Base-by-base conservation (phyloP, 75 land plant genomes). In the Pinus albicaulis region DNA sequence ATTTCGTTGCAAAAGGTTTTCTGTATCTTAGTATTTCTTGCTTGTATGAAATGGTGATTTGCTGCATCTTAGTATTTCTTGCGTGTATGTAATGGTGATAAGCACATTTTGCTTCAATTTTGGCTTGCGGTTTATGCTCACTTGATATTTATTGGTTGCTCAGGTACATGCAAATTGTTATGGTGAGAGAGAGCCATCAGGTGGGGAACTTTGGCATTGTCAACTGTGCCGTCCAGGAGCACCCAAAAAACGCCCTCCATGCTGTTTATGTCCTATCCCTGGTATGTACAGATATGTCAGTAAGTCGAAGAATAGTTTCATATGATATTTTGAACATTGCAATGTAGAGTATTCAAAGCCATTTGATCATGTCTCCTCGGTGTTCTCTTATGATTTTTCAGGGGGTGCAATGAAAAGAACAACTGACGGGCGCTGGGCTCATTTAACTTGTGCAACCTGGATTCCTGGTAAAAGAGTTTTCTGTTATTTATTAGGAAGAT, bases 401-500 rank as follows among this genome's bases (percentile, higher is more conserved):
- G 97, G 99, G 36, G 99, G 99, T 71, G 99, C 95, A 14, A 90
- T 96, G 93, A 96, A 96, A 71, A 88, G 80, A 75, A 96, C 99
- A 55, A 86, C 95, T 62, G 98, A 94, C 86, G 95, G 93, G 2
- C 90, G 95, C 17, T 96, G 99, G 99, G 99, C 93, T 76, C 99
- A 96, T 80, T 83, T 96, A 58, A 88, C 98, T 76, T 96, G 99
- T 94, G 99, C 98, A 16, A 93, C 95, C 80, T 96, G 99, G 99
- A 92, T 96, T 74, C 99, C 99, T 75, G 99, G 97, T 92, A 59
- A 76, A 74, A 73, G 11, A 53, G 12, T 22, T 34, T 73, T 8
- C 23, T 62, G 15, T 41, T 31, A 55, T 73, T 55, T 14, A 56
- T 22, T 20, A 68, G 71, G 23, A 68, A 20, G 44, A 22, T 68